These are phyloP conservation scores for Bacidia gigantensis DNA, from an alignment of 495 filamentous ascomycete genomes.

Conservation along the genomic window DNA sequence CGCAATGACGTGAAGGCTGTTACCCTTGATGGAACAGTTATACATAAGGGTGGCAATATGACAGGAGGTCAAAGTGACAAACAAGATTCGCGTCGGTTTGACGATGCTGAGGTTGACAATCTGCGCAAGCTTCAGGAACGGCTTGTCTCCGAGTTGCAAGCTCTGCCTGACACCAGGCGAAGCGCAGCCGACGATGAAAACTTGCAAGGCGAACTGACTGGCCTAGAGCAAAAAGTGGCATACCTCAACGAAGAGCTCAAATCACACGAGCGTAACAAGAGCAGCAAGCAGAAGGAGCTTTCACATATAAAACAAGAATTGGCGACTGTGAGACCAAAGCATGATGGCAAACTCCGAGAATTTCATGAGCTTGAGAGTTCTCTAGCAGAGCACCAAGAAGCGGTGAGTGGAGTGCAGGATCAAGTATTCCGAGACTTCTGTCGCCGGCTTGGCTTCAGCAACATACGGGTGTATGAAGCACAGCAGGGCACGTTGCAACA, in stretches of 20 bases:
- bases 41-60: constrained; percentile 96
- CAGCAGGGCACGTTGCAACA: constrained; percentile 86
- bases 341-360: constrained; percentile 51
- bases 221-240: constrained; percentile 63
- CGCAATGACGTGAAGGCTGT: constrained; percentile 87
- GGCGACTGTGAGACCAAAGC: constrained; percentile 62
- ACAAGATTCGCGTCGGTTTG: constrained; percentile 67
- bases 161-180: constrained; percentile 61
- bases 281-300: constrained; percentile 74
- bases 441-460: constrained; percentile 67
- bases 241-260: constrained; percentile 63
- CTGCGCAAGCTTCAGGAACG: constrained; percentile 59
- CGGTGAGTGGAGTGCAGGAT: constrained; percentile 77
- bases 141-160: constrained; percentile 54
- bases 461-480: constrained; percentile 84
- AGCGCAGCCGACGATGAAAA: constrained; percentile 63
- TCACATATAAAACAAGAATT: constrained; percentile 57
- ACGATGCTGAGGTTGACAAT: constrained; percentile 76
- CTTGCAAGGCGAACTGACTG: constrained; percentile 64
- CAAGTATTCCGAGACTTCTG: constrained; percentile 82
- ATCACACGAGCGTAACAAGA: constrained; percentile 71
- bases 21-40: constrained; percentile 79
- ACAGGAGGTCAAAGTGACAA: constrained; percentile 76
- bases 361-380: constrained; percentile 51
- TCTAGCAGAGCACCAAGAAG: constrained; percentile 55